Evolutionary conservation across 2,329 filamentous ascomycete species (phyloP).

Genomic region (Aspergillus sp.): DNA sequence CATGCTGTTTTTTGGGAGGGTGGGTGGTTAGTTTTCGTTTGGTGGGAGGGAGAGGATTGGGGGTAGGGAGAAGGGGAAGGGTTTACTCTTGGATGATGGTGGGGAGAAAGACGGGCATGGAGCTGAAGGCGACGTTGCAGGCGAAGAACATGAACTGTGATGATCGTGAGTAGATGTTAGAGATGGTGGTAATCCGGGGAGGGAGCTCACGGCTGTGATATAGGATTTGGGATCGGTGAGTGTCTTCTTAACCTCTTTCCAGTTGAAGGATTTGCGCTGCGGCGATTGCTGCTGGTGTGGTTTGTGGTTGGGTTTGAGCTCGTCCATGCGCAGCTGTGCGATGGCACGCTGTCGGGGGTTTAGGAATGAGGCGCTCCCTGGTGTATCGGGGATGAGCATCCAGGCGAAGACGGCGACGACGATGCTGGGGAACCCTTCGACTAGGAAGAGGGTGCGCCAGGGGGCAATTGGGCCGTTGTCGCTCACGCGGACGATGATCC

Average conservation of each 20-base stretch:
- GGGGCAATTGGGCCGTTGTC: slow-evolving; percentile 68
- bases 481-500: slow-evolving; percentile 72
- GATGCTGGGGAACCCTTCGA: slow-evolving; percentile 84
- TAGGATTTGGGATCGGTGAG: slow-evolving; percentile 70
- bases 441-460: slow-evolving; percentile 81
- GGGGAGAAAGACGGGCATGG: slow-evolving; percentile 83
- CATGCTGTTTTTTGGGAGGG: slow-evolving; percentile 52
- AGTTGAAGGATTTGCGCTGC: slow-evolving; percentile 46
- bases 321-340: slow-evolving; percentile 67
- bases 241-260: slow-evolving; percentile 60
- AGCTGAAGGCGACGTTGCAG: slow-evolving; percentile 84
- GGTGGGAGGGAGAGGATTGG: not conserved
- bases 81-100: slow-evolving; percentile 67
- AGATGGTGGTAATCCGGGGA: no score
- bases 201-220: slow-evolving; percentile 62
- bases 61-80: slow-evolving; percentile 13
- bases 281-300: slow-evolving; percentile 11
- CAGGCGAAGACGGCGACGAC: slow-evolving; percentile 73
- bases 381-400: slow-evolving; percentile 74
- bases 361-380: slow-evolving; percentile 65
- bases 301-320: slow-evolving; percentile 45
- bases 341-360: slow-evolving; percentile 67
- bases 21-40: not conserved
- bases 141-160: slow-evolving; percentile 74
- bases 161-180: not conserved